Evolutionary conservation across 306 rosid genomes (phyloP), one percentile per base, ranked within the genome.

Genomic region (Rubus parviflorus): DNA sequence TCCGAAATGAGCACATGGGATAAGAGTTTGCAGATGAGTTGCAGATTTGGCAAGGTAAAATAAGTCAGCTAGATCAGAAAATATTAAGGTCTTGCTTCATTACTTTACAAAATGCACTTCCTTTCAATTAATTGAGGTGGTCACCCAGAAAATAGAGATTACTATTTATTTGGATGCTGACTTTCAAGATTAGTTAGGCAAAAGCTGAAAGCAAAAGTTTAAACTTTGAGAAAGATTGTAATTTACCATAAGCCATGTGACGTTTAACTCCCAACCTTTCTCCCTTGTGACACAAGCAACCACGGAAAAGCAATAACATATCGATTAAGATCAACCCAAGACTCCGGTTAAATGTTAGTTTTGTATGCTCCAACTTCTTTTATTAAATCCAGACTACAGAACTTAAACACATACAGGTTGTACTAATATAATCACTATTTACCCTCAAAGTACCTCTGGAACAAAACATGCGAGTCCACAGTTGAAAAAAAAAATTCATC

Each of bases 401-500:
- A 72, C 15, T 41, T n/a, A 38, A 48, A 5, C 45, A 38, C 47
- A 64, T 65, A 65, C 20, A 37, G 17, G 45, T 61, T 16, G 68
- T 23, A 60, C 38, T 25, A 23, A 38, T 25, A 25, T 60, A 13
- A n/a, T n/a, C n/a, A 20, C 30, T 56, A 20, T n/a, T 57, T 3
- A 57, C 41, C 63, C 8, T 12, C 58, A 5, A 16, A 54, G 30
- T 19, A 56, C 30, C 49, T 65, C 71, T 19, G 51, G 41, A 41
- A 19, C 35, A 66, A 66, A n/a, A 42, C 13, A n/a, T 66, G 7
- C 3, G 73, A 47, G 41, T 14, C 74, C 37, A 22, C 58, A 7
- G 41, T 47, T 54, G n/a, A n/a, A n/a, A 70, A 30, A 49, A 42
- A 19, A 60, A 74, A 80, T 49, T 7, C 43, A 53, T 70, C 17